Evolutionary conservation across 2,329 filamentous ascomycete genomes (phyloP).

Genomic region (Fusarium transvaalense): DNA sequence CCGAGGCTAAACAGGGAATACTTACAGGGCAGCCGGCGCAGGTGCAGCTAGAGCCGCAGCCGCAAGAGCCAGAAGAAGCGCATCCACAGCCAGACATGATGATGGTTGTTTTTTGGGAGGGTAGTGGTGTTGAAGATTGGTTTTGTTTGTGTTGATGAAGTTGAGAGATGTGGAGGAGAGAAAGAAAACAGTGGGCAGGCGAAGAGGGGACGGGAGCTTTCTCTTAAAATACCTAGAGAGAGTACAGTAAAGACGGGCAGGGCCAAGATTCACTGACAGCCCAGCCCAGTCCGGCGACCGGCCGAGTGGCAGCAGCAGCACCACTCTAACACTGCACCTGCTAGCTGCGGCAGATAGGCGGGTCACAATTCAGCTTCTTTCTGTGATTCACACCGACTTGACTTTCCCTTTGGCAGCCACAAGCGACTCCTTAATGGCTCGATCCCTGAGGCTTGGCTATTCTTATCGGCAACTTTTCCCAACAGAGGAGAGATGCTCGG

Average conservation of each 20-base stretch:
- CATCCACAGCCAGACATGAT: slow-evolving; percentile 61
- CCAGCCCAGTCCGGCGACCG: too few relatives aligned
- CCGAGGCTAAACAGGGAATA: slow-evolving; percentile 28
- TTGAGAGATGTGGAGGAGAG: slow-evolving; percentile 20
- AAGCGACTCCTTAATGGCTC: slow-evolving; percentile 21
- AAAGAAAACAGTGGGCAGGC: slow-evolving; percentile 20
- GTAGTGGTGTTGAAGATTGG: slow-evolving; percentile 19
- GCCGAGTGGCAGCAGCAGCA: neutral
- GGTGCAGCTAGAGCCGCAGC: slow-evolving; percentile 58
- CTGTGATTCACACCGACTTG: slow-evolving; percentile 15
- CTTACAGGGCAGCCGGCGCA: slow-evolving; percentile 60
- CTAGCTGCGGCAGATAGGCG: slow-evolving; percentile 9
- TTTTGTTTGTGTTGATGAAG: slow-evolving; percentile 13
- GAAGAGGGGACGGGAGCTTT: slow-evolving; percentile 29
- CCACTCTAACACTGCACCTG: neutral
- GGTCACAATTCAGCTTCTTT: slow-evolving; percentile 20
- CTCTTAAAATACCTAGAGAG: slow-evolving; percentile 29
- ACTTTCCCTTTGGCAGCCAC: slow-evolving; percentile 11
- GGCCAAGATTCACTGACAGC: slow-evolving; percentile 14
- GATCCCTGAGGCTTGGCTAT: slow-evolving; percentile 7
- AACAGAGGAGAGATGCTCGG: slow-evolving; percentile 27
- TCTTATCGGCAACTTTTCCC: slow-evolving; percentile 19
- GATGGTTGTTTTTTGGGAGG: slow-evolving; percentile 30
- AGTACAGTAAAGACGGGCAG: neutral
- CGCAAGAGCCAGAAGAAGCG: slow-evolving; percentile 56